Base-by-base conservation (phyloP, 1,284 basidiomycete genomes). In the Ustilago shanxiensis region DNA sequence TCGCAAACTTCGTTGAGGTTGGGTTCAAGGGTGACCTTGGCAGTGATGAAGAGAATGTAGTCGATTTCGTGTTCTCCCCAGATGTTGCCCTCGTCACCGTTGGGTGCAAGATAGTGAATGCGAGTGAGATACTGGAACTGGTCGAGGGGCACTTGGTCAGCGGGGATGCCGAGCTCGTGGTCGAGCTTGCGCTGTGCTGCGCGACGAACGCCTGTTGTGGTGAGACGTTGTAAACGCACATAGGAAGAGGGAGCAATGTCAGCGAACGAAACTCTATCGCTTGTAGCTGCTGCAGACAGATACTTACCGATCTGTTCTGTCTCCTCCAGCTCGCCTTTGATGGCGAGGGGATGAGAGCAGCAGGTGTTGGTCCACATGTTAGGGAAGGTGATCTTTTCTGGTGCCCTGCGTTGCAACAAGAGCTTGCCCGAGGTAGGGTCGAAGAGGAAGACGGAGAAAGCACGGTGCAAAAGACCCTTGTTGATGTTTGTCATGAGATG, bases 41-140 rank as follows among this genome's bases (percentile, higher is more conserved):
- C 91, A 10, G 96, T 95, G 74, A 95, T 86, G 89, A 99, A 99
- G 63, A 99, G 89, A 80, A 99, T 99, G 87, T 99, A 99, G 87
- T 99, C 97, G 81, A 99, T 92, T 91, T 99, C 97, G 84, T 99
- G 97, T 87, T 99, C 97, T 60, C 97, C 97, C 97, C 97, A 99
- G 79, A 92, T 88, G 7, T 94, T 95, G 86, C 93, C 88, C 2
- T 56, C 60, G 26, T 76, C 65, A 53, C 64, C 67, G 24, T 93
- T 94, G 2, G 97, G 95, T 0, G 97, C 97, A 53, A 99, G 90
- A 87, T 99, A 99, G 88, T 99, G 97, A 85, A 99, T 99, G 72
- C 93, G 90, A 18, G 96, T 97, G 57, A 99, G 89, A 87, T 95
- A 99, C 82, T 95, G 94, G 87, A 98, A 98, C 66, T 93, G 87